These are phyloP conservation scores for Melampsora larici-populina DNA, from an alignment of 1,284 basidiomycete species.

Conservation along the genomic window DNA sequence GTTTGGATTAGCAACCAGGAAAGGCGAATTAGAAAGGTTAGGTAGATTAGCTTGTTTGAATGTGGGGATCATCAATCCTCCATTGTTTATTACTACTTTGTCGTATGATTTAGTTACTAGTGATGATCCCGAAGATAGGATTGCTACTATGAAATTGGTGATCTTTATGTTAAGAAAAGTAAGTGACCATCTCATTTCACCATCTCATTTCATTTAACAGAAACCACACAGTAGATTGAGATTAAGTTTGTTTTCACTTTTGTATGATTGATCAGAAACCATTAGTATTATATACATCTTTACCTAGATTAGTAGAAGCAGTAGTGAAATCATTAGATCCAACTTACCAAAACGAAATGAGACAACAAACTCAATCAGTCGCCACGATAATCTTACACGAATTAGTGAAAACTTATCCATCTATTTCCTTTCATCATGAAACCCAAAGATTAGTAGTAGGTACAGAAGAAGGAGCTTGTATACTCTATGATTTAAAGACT, in stretches of 20 bases:
- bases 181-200: constrained; percentile 29
- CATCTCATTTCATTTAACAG: no score
- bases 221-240: no score
- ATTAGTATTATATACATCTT: constrained; percentile 74
- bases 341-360: constrained; percentile 67
- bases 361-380: constrained; percentile 81
- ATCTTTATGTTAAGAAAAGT: constrained; percentile 90
- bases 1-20: constrained; percentile 75
- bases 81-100: constrained; percentile 91
- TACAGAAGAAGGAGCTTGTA: constrained; percentile 73
- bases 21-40: constrained; percentile 58
- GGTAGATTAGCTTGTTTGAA: constrained; percentile 78
- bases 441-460: constrained; percentile 88
- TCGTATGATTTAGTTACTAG: constrained; percentile 85
- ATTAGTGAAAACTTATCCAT: constrained; percentile 84
- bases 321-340: constrained; percentile 96
- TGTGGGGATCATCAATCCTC: constrained; percentile 77
- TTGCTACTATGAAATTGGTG: constrained; percentile 84
- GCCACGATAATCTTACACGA: constrained; percentile 89
- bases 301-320: constrained; percentile 85
- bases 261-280: no score
- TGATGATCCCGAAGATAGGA: constrained; percentile 71
- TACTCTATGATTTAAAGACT: constrained; percentile 96
- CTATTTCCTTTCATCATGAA: constrained; percentile 80
- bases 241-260: no score